Evolutionary conservation across 257 asterid genomes (phyloP).

Genomic region (Rubia yunnanensis): DNA sequence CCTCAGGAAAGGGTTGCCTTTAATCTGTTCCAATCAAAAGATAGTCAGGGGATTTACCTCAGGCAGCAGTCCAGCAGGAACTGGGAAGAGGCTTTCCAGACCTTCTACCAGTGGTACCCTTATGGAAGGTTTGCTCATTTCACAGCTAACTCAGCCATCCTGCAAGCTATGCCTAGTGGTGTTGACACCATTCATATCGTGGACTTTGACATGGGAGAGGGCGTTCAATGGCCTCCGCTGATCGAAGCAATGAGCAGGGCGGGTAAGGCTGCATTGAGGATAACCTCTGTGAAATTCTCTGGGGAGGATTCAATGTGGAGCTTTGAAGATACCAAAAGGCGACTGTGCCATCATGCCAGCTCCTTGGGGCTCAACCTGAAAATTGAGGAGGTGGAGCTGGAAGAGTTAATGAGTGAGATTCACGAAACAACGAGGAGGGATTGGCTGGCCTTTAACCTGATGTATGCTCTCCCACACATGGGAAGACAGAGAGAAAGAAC

Average conservation of each 20-base stretch:
- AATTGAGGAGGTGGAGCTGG: conserved; percentile 35
- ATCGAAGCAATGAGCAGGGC: conserved; percentile 40
- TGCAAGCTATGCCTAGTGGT: conserved; percentile 25
- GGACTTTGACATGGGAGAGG: conserved; percentile 34
- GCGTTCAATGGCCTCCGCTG: conserved; percentile 44
- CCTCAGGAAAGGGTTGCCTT: conserved; percentile 48
- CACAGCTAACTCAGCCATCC: conserved; percentile 28
- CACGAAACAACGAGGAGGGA: conserved; percentile 26
- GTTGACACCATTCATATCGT: conserved; percentile 18
- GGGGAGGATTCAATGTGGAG: conserved; percentile 30
- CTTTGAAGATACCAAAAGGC: conserved; percentile 42
- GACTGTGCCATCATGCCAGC: conserved; percentile 40
- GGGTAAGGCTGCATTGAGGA: conserved; percentile 28
- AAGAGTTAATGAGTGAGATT: conserved; percentile 28
- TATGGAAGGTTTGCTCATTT: conserved; percentile 34
- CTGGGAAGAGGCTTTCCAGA: conserved; percentile 36
- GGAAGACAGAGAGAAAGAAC: conserved; percentile 30
- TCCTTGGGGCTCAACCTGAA: conserved; percentile 28
- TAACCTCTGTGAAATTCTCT: conserved; percentile 38
- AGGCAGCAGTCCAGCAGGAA: conserved; percentile 47
- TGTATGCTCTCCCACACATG: conserved; percentile 68
- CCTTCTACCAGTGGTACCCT: conserved; percentile 32
- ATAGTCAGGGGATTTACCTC: conserved; percentile 31
- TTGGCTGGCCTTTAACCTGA: conserved; percentile 61
- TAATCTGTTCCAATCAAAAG: conserved; percentile 35